Evolutionary conservation across 1,284 basidiomycete genomes (phyloP), one percentile per base, ranked within the genome.

Genomic region (Rhodotorula sp.): DNA sequence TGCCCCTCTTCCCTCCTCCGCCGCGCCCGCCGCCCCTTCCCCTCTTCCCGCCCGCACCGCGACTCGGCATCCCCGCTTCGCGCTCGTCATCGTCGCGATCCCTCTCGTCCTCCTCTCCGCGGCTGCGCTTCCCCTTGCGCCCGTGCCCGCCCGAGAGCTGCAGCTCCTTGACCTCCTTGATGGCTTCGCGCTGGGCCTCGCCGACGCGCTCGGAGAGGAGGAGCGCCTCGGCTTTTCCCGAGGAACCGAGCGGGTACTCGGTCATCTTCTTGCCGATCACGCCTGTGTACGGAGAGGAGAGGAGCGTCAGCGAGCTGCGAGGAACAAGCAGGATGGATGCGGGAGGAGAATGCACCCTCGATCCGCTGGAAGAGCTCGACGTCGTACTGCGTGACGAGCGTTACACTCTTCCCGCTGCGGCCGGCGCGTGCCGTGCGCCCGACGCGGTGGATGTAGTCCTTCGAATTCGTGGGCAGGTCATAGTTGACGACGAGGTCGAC

Each of bases 391-490:
- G 96, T 95, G 21, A 98, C 94, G 34, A 99, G 86, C 21, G 97
- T 97, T 77, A 99, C 91, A 1, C 92, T 90, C 83, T 97, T 97
- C 55, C 97, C 97, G 3, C 92, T 89, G 55, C 97, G 88, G 25
- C 97, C 97, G 0, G 97, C 97, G 81, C 97, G 90, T 5, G 97
- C 97, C 44, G 97, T 99, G 74, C 97, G 89, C 48, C 97, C 97
- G 29, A 99, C 97, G 68, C 97, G 89, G 81, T 99, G 97, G 69
- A 99, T 97, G 82, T 99, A 99, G 82, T 99, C 97, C 84, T 99
- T 99, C 39, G 95, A 98, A 82, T 99, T 93, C 12, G 94, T 93
- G 1, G 97, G 97, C 73, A 98, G 91, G 82, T 99, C 96, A 81
- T 93, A 99, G 83, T 99, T 99, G 83, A 99, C 92, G 64, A 99